phyloP scores from a whole-genome alignment of 805 yeast species.

The Spathaspora gorwiae region DNA sequence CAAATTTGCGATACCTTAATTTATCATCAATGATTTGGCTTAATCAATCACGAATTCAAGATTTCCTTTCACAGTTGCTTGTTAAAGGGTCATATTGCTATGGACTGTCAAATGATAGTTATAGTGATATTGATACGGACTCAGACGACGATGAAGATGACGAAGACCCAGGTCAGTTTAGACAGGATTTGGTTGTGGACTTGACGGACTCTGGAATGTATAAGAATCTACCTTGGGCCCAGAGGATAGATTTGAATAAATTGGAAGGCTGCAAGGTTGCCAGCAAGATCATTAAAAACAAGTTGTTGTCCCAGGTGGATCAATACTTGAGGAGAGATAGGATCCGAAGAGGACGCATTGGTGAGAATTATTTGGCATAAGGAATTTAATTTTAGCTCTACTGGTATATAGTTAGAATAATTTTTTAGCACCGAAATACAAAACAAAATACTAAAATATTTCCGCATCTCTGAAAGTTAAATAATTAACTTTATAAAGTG shows the following conservation, averaged over 20 bases:
- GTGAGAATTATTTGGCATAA: slow-evolving; percentile 34
- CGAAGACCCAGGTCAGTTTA: slow-evolving; percentile 1
- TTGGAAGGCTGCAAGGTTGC: slow-evolving; percentile 23
- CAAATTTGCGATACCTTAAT: slow-evolving; percentile 32
- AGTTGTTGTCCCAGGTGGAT: slow-evolving; percentile 26
- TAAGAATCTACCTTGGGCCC: slow-evolving; percentile 39
- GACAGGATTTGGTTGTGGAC: slow-evolving; percentile 25
- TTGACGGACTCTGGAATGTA: slow-evolving; percentile 45
- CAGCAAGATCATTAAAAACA: slow-evolving; percentile 26
- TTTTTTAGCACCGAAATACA: no score
- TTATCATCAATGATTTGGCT: slow-evolving; percentile 47
- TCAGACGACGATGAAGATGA: slow-evolving; percentile 8
- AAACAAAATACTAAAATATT: no score
- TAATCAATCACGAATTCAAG: slow-evolving; percentile 32
- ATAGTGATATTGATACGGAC: slow-evolving; percentile 5
- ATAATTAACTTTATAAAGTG: no score
- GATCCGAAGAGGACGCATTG: slow-evolving; percentile 37
- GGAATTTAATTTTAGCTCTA: background rate
- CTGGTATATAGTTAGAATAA: no score
- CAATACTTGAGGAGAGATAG: slow-evolving; percentile 28
- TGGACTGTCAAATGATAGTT: slow-evolving; percentile 1
- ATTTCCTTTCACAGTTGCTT: slow-evolving; percentile 30
- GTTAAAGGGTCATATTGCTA: slow-evolving; percentile 7
- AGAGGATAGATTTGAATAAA: slow-evolving; percentile 21
- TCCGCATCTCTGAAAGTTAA: no score